Evolutionary conservation across 805 yeast genomes (phyloP).

Genomic region (Cephaloascus fragrans): DNA sequence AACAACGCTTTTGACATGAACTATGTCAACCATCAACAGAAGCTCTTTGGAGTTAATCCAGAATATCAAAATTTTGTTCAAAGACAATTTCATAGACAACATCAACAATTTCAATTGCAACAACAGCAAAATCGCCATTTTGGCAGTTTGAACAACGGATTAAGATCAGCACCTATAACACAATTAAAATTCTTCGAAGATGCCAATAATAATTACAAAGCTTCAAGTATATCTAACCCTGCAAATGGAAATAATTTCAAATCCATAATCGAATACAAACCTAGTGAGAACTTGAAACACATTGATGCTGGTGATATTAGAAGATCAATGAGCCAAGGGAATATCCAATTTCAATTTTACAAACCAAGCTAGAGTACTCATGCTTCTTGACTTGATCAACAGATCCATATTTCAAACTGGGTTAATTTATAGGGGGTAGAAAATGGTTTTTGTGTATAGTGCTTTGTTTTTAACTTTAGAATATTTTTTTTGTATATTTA

Average conservation of each 20-base stretch:
- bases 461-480: no score
- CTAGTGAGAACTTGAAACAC: neutral
- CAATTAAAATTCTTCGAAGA: neutral
- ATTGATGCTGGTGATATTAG: neutral
- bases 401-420: no score
- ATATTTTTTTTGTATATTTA: no score
- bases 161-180: neutral
- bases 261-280: neutral
- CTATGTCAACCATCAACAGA: neutral
- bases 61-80: neutral
- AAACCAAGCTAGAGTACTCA: neutral
- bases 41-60: neutral
- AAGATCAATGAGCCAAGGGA: neutral
- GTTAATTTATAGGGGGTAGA: no score
- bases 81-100: neutral
- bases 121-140: neutral
- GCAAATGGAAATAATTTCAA: neutral
- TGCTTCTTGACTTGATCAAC: no score
- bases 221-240: no score
- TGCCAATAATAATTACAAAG: no score
- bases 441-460: no score
- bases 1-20: neutral
- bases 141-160: neutral
- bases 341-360: conserved; percentile 1
- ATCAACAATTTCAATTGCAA: neutral